Conservation (phyloP, 1,139 yeast genomes). For the Blastobotrys arbuscula region DNA sequence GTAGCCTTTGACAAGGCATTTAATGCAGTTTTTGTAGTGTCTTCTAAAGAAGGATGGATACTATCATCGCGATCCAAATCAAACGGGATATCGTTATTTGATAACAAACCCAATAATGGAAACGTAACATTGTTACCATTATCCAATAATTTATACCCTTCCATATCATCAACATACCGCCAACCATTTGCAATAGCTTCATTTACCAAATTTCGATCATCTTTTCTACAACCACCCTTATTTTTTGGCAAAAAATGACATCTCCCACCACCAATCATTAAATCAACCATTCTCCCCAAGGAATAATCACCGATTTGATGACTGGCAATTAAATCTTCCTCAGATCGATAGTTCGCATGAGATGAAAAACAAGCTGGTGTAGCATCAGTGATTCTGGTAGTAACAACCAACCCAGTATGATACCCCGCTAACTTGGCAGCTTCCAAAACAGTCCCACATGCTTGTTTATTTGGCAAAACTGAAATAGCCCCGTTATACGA, state of each 20-base stretch:
- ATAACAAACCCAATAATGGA: constrained; percentile 69
- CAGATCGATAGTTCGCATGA: constrained; percentile 65
- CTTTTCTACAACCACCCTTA: constrained; percentile 68
- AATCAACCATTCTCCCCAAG: constrained; percentile 70
- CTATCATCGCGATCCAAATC: constrained; percentile 62
- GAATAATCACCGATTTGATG: constrained; percentile 79
- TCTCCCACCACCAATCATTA: constrained; percentile 86
- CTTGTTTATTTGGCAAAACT: constrained; percentile 52
- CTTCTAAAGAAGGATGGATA: constrained; percentile 67
- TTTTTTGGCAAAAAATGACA: constrained; percentile 54
- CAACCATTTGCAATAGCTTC: constrained; percentile 59
- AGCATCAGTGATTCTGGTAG: constrained; percentile 78
- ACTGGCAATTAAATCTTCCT: constrained; percentile 78
- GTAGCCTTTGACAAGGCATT: constrained; percentile 59
- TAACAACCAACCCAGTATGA: constrained; percentile 78
- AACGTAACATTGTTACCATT: constrained; percentile 55
- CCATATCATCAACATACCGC: constrained; percentile 56
- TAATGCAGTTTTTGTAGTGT: constrained; percentile 65
- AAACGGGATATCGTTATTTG: constrained; percentile 70
- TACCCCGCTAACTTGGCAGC: constrained; percentile 75
- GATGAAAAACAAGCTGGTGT: constrained; percentile 86
- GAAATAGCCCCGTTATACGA: constrained; percentile 83
- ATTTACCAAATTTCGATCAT: constrained; percentile 54
- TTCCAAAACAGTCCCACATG: constrained; percentile 80
- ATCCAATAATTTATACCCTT: constrained; percentile 49